phyloP scores from a whole-genome alignment of 1,139 yeast species.

The Lodderomyces parapsilosis region DNA sequence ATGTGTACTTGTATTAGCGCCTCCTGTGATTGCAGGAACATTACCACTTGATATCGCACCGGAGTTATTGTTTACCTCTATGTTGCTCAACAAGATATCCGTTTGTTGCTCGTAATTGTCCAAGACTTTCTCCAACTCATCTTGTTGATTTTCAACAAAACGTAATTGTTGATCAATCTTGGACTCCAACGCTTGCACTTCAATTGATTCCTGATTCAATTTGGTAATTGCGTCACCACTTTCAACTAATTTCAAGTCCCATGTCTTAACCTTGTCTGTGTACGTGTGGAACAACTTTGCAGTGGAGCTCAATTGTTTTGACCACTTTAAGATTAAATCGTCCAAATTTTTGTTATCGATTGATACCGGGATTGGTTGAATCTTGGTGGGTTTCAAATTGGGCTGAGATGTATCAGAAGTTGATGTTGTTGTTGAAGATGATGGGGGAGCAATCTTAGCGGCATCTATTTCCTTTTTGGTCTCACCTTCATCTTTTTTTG shows the following conservation, averaged over 20 bases:
- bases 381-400: conserved; percentile 43
- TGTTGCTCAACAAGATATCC: conserved; percentile 50
- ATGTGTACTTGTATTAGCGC: conserved; percentile 3
- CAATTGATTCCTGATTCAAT: conserved; percentile 72
- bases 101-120: conserved; percentile 88
- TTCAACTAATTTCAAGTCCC: conserved; percentile 82
- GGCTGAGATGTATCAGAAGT: conserved; percentile 23
- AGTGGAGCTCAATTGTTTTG: conserved; percentile 74
- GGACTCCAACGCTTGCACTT: conserved; percentile 81
- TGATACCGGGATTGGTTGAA: conserved; percentile 71
- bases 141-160: conserved; percentile 89
- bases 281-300: conserved; percentile 75
- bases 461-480: conserved; percentile 18
- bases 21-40: conserved; percentile 11
- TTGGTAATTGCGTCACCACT: conserved; percentile 86
- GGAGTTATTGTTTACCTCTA: conserved; percentile 29
- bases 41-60: conserved; percentile 7
- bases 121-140: conserved; percentile 78
- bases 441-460: conserved; percentile 16
- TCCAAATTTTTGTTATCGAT: conserved; percentile 90
- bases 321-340: conserved; percentile 92
- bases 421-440: conserved; percentile 13
- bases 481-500: conserved; percentile 19
- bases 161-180: conserved; percentile 84
- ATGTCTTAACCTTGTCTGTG: conserved; percentile 69